Percentiles rank a stretch among this genome's conserved stretches.
Conservation (phyloP, 345 rosid genomes). For the Camelina sativa region DNA sequence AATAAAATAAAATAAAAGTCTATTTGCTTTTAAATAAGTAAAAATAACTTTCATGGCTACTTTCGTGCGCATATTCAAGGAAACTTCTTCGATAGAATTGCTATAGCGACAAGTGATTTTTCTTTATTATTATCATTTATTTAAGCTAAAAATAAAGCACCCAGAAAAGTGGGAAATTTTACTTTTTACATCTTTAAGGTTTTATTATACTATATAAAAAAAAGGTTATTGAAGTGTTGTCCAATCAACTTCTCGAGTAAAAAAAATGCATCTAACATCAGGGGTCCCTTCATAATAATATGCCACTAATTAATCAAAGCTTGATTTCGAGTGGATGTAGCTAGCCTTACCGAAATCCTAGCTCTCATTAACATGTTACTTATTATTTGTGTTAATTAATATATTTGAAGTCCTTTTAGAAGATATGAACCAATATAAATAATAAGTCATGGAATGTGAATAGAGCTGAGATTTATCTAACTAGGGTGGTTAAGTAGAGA, state of each 20-base stretch:
- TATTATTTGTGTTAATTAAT: too few relatives aligned
- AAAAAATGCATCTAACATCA: constrained; percentile 20
- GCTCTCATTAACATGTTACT: neutral
- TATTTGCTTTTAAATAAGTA: constrained; percentile 26
- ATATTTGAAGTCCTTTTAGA: neutral
- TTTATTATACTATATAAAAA: neutral
- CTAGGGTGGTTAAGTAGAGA: neutral
- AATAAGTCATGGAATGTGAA: neutral
- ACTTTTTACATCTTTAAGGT: constrained; percentile 23
- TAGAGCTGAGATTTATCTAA: neutral
- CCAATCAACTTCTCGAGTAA: constrained; percentile 18
- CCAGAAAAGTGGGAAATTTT: constrained; percentile 28
- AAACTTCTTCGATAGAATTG: constrained; percentile 26
- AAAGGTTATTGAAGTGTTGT: neutral
- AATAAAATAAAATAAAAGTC: constrained; percentile 6
- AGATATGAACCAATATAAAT: neutral
- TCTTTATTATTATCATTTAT: neutral
- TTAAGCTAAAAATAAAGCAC: constrained; percentile 10
- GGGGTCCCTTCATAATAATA: constrained; percentile 29
- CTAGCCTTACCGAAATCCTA: constrained; percentile 1
- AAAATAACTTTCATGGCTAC: constrained; percentile 14
- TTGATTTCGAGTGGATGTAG: constrained; percentile 24
- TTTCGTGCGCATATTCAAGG: constrained; percentile 38
- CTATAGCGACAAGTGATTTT: constrained; percentile 24
- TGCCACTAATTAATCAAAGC: constrained; percentile 11